Evolutionary conservation across 371 early-diverging fungal genomes (phyloP).

Genomic region (Blakeslea trispora): DNA sequence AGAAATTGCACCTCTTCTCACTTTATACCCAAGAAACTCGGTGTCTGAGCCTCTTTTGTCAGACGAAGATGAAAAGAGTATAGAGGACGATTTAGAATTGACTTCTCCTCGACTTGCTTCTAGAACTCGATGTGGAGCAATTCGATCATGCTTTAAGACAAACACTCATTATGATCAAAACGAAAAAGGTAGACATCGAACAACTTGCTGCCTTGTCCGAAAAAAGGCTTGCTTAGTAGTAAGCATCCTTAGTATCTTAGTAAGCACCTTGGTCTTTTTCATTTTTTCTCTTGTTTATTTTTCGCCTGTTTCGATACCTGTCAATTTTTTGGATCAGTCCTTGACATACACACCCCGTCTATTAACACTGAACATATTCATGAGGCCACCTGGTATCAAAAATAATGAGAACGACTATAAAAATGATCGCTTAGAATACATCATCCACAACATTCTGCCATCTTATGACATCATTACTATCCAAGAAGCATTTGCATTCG

Average conservation of each 20-base stretch:
- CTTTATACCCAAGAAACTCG: background rate
- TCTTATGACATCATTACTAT: slow-evolving; percentile 78
- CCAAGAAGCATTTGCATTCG: slow-evolving; percentile 85
- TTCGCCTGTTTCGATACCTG: slow-evolving; percentile 26
- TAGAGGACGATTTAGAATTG: background rate
- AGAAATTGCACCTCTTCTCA: slow-evolving; percentile 8
- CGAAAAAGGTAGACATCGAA: too few species aligned
- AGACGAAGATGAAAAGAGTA: background rate
- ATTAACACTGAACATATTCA: slow-evolving; percentile 81
- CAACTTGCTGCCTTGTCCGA: background rate
- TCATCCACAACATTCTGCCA: slow-evolving; percentile 62
- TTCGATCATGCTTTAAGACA: background rate
- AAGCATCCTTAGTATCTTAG: background rate
- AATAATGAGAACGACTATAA: slow-evolving; percentile 78
- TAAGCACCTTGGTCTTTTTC: slow-evolving; percentile 4
- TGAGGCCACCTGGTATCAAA: slow-evolving; percentile 83
- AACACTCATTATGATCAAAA: too few species aligned
- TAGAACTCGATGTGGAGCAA: background rate
- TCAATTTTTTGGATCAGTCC: background rate
- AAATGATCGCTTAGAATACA: slow-evolving; percentile 66
- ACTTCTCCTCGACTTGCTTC: background rate
- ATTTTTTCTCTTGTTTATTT: slow-evolving; percentile 24
- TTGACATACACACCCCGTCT: slow-evolving; percentile 51
- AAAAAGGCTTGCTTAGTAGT: background rate
- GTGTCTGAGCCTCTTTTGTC: background rate